phyloP scores from a whole-genome alignment of 148 eudicot species.

The Agrostemma githago region DNA sequence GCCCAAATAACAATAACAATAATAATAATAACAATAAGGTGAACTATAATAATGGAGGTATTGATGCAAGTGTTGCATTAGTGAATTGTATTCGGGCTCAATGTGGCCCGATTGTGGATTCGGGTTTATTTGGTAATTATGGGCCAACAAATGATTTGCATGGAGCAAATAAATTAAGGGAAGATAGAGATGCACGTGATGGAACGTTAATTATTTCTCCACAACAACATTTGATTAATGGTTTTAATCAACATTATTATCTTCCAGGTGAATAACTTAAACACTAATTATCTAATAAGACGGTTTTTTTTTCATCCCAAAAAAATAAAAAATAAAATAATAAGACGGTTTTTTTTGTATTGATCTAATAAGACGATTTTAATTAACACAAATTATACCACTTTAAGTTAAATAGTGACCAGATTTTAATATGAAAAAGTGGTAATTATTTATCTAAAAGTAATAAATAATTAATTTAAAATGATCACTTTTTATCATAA shows the following conservation, averaged over 20 bases:
- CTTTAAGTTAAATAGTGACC: no score
- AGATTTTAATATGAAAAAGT: no score
- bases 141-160: slow-evolving; percentile 29
- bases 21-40: slow-evolving; percentile 14
- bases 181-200: slow-evolving; percentile 33
- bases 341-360: no score
- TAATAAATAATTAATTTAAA: no score
- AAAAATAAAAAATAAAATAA: no score
- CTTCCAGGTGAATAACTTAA: slow-evolving; percentile 38
- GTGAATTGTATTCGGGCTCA: slow-evolving; percentile 37
- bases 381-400: neutral
- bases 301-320: no score
- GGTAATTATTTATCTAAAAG: no score
- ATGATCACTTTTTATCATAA: no score
- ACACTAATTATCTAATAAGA: neutral
- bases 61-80: slow-evolving; percentile 26
- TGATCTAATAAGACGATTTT: neutral
- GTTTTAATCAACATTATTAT: slow-evolving; percentile 51
- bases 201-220: slow-evolving; percentile 36
- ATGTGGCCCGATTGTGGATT: slow-evolving; percentile 31
- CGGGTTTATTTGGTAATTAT: slow-evolving; percentile 26
- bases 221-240: slow-evolving; percentile 46
- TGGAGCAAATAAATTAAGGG: slow-evolving; percentile 31
- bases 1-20: slow-evolving; percentile 16
- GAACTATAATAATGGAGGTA: slow-evolving; percentile 15